Base-by-base conservation (phyloP, 2,329 filamentous ascomycete genomes). In the Elsinoe perseae region DNA sequence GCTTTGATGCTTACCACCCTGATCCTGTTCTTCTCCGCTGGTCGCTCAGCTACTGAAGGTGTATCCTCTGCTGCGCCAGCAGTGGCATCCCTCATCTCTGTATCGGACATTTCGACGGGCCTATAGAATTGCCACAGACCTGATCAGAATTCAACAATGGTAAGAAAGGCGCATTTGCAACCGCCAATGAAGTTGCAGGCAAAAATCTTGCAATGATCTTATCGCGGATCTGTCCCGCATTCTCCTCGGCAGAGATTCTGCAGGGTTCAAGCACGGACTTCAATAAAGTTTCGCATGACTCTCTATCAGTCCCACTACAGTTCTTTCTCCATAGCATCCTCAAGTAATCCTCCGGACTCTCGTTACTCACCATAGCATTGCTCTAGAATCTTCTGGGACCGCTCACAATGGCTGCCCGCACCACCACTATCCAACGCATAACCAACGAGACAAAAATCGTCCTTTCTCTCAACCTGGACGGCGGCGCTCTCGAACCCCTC, bases 401-500 rank as follows among this genome's bases (percentile, higher is more conserved):
- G 3, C 12, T 9, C 48, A 52, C 23, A 27, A 52, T 52, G 48
- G 48, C 53, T 42, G 64, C 71, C 56, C 87, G 92, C 68, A 89
- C 85, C 71, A 84, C 89, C 52, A 82, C 85, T 56, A 76, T 97
- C 64, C 84, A 86, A 62, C 89, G 93, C 70, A 86, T 92, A 73
- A 98, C 93, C 67, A 97, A 97, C 76, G 93, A 98, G 77, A 98
- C 93, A 69, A 95, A 95, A 71, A 95, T 98, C 72, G 85, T 93
- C 69, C 80, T 97, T 61, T 88, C 89, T 36, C 80, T 98, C 64
- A 95, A 93, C 74, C 81, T 98, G 60, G 93, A 98, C 73, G 93
- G 93, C 69, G 93, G 92, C 66, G 78, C 77, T 40, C 72, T 83
- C 30, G 63, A 71, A 23, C 56, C 61, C 12, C 56, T 64, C 48